phyloP scores from a whole-genome alignment of 805 yeast species.

The Saturnispora zaruensis region DNA sequence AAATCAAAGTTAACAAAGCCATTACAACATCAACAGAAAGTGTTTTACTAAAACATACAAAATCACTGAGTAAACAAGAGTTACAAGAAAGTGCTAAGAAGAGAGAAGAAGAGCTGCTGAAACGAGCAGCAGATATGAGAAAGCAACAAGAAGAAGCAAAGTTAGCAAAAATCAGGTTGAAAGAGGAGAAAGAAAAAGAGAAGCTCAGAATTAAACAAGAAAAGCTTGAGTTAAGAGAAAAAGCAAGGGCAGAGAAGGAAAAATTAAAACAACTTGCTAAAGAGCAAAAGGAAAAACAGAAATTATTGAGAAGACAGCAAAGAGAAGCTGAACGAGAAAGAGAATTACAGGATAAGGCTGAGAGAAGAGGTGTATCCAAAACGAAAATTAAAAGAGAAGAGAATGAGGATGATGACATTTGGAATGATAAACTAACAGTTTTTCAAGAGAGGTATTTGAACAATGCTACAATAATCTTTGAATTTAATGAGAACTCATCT shows the following conservation, averaged over 20 bases:
- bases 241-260: constrained; percentile 19
- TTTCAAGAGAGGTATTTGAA: constrained; percentile 65
- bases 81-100: constrained; percentile 11
- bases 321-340: constrained; percentile 20
- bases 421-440: constrained; percentile 59
- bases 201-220: constrained; percentile 16
- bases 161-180: constrained; percentile 14
- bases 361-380: constrained; percentile 12
- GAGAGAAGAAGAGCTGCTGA: constrained; percentile 12
- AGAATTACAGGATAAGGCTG: constrained; percentile 17
- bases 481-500: constrained; percentile 71
- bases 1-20: background rate
- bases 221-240: constrained; percentile 17
- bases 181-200: constrained; percentile 19
- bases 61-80: constrained; percentile 3
- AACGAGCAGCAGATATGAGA: constrained; percentile 12
- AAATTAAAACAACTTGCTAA: constrained; percentile 15
- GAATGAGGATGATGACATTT: constrained; percentile 17
- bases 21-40: background rate
- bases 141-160: constrained; percentile 15
- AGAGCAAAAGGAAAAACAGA: constrained; percentile 21
- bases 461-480: constrained; percentile 73
- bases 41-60: background rate
- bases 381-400: constrained; percentile 12
- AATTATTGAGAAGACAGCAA: constrained; percentile 18